Base-by-base conservation (phyloP, 371 early-diverging fungal genomes). In the Entomophthora muscae region DNA sequence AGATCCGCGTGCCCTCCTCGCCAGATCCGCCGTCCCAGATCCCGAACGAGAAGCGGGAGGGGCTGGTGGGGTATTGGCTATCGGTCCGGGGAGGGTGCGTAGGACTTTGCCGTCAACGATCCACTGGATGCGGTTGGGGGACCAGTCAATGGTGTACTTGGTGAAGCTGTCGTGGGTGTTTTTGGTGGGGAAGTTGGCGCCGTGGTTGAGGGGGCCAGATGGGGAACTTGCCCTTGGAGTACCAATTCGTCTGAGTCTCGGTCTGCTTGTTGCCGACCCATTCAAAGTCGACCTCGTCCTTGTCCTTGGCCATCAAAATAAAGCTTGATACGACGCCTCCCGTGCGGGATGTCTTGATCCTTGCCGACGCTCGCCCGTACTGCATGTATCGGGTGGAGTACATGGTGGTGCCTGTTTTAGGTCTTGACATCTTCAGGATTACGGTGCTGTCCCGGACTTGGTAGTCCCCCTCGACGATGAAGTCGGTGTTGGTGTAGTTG, bases 21-120 rank as follows among this genome's bases (percentile, higher is more conserved):
- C 73, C 73, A 1, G 71, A 68, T 55, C 83, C 81, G 33, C 81
- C 84, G 66, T 83, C 85, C 84, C 85, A 84, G 63, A 84, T 75
- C 30, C 82, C 80, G 69, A 78, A 77, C 63, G 80, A 77, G 58
- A 85, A 71, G 53, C 70, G 68, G 28, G 79, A 68, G n/a, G n/a
- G n/a, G 32, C 81, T 80, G 2, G 76, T 70, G 2, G 86, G 86
- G 69, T 67, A 83, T 66, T 70, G 69, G 30, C 24, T 22, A 33
- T 24, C 57, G 53, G 63, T 33, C 59, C 72, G 69, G n/a, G 33
- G 67, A 69, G 62, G n/a, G 68, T 74, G 53, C 82, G 73, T 62
- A 78, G 71, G 21, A 66, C 63, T 53, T 69, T 67, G 33, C 79
- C 79, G 67, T 83, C 74, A 51, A 83, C 71, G 42, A 57, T n/a